Evolutionary conservation across 2,329 filamentous ascomycete genomes (phyloP).

Genomic region (Fusarium subtropicale): DNA sequence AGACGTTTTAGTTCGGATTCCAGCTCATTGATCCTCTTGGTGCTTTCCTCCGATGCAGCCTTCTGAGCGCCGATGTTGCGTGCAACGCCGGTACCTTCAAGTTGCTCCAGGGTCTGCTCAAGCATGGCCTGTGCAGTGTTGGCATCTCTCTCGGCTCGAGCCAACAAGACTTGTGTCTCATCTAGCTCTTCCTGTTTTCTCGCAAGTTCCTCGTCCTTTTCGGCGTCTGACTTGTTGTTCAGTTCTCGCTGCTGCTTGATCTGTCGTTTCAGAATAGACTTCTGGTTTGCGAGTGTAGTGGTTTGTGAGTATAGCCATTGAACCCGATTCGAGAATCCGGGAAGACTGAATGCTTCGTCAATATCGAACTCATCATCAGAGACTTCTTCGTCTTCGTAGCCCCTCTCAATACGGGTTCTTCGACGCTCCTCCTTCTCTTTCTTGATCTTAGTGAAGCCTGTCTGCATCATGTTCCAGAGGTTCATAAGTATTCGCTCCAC

Average conservation of each 20-base stretch:
- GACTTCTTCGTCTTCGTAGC: constrained; percentile 68
- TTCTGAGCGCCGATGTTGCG: constrained; percentile 40
- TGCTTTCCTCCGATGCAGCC: constrained; percentile 48
- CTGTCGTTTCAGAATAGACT: constrained; percentile 87
- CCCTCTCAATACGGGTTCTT: constrained; percentile 66
- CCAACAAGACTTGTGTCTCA: constrained; percentile 52
- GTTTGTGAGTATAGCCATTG: constrained; percentile 82
- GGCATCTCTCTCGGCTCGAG: constrained; percentile 54
- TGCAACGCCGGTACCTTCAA: constrained; percentile 53
- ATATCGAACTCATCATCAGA: constrained; percentile 69
- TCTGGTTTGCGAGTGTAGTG: constrained; percentile 85
- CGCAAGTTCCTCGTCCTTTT: constrained; percentile 73
- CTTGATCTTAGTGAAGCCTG: constrained; percentile 64
- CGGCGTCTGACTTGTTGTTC: constrained; percentile 84
- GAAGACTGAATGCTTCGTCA: constrained; percentile 75
- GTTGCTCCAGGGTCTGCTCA: constrained; percentile 59
- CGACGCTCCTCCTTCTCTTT: constrained; percentile 66
- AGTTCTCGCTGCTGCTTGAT: constrained; percentile 96
- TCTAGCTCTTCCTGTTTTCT: constrained; percentile 68
- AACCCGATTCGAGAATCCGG: constrained; percentile 81
- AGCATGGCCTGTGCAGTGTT: constrained; percentile 61
- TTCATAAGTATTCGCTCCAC: constrained; percentile 66
- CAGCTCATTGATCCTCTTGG: constrained; percentile 55
- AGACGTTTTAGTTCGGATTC: constrained; percentile 54
- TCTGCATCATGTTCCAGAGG: constrained; percentile 68